Evolutionary conservation across 202 grass and related monocot species (phyloP), one percentile per base, ranked within the genome.

Genomic region (Sporobolus alterniflorus): DNA sequence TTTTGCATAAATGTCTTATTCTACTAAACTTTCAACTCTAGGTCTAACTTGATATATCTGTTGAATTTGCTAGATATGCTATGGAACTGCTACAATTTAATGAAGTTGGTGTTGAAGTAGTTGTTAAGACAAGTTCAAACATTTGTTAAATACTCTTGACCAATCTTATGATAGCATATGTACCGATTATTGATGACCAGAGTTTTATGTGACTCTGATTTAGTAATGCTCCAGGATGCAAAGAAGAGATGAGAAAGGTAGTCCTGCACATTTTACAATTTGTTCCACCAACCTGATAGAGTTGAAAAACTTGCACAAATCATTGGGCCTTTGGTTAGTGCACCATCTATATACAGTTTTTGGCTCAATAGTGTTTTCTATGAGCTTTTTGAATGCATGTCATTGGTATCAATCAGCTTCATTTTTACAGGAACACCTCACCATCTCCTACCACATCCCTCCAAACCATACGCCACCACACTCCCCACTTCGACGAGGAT

Each of bases 181-280:
- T 64, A 6, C 5, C 32, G 36, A 52, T 50, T 74, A 32, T 91
- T 56, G 15, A 33, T 33, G 21, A 39, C 73, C 1, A 73, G 25
- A 63, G 9, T 77, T 83, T 81, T 22, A 85, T 72, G 76, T 70
- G 68, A 47, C 73, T 34, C 64, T 74, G 39, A 48, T 67, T 77
- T 67, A 43, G 50, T 72, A 49, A 73, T 85, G 61, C 67, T 33
- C 33, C 48, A 98, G 96, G 93, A 98, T 79, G 47, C 94, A 36
- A 96, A 72, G 85, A 98, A 96, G 89, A 94, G 93, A 96, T 98
- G 89, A 93, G 91, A 98, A 59, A 89, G 96, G 52, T 93, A 98
- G 64, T 96, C 92, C 17, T 87, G 84, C 85, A 93, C 96, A 82
- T 96, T 98, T 84, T 96, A 95, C 80, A 98, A 98, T 77, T 82